Conservation (phyloP, 2,329 filamentous ascomycete species). For the Chalaropsis ovoidea region DNA sequence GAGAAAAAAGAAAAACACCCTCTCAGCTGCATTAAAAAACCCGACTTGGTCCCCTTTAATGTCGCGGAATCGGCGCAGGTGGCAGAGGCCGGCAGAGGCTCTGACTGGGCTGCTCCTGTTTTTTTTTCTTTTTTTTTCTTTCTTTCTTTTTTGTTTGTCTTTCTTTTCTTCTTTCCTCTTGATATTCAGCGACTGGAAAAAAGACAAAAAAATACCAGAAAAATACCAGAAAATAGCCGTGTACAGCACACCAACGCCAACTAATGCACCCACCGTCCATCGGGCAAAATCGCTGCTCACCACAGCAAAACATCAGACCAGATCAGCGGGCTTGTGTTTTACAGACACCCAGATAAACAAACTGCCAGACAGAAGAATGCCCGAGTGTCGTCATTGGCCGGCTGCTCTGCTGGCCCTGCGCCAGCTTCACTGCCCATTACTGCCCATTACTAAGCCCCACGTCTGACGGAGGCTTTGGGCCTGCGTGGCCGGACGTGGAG, state of each 20-base stretch:
- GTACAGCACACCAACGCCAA: too few species aligned
- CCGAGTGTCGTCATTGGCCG: too few species aligned
- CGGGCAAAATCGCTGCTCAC: not conserved
- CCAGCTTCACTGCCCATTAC: too few species aligned
- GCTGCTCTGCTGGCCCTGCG: too few species aligned
- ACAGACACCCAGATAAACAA: not conserved
- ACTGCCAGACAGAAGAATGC: not conserved
- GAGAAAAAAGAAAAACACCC: not conserved
- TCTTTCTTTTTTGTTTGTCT: not conserved
- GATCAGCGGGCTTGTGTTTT: conserved; percentile 1
- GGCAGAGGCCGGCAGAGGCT: conserved; percentile 1
- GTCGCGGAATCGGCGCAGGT: conserved; percentile 9
- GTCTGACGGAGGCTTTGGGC: not conserved
- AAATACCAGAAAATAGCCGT: not conserved
- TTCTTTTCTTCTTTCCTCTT: not conserved
- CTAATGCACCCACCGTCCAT: not conserved
- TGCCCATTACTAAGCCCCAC: too few species aligned
- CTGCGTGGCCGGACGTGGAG: too few species aligned
- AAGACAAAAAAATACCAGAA: not conserved
- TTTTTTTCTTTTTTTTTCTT: not conserved
- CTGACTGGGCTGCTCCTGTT: not conserved
- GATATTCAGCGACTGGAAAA: not conserved
- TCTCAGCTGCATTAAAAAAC: conserved; percentile 10
- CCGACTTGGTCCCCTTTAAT: not conserved
- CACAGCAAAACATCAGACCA: not conserved